These are phyloP conservation scores for Porphyrellus cyaneotinctus DNA, from an alignment of 768 basidiomycete species.

Conservation along the genomic window DNA sequence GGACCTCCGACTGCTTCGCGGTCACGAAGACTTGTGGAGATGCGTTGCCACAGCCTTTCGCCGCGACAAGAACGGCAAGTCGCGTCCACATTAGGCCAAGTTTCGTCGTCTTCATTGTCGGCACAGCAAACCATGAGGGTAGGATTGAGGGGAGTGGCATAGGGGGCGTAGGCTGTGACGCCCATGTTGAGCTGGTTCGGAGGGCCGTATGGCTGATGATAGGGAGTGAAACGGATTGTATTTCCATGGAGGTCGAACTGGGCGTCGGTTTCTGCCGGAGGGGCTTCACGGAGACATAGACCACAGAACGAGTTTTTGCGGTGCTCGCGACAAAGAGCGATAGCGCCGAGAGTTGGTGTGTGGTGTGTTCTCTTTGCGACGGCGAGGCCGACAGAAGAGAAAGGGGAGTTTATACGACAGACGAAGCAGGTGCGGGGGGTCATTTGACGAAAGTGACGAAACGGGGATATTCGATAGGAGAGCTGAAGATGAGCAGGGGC, in stretches of 20 bases:
- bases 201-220: conserved; percentile 30
- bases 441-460: conserved; percentile 62
- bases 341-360: conserved; percentile 41
- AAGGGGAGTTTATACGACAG: conserved; percentile 66
- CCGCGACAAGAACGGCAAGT: conserved; percentile 65
- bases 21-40: conserved; percentile 44
- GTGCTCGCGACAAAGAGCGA: conserved; percentile 62
- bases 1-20: conserved; percentile 55
- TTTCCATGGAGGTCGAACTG: conserved; percentile 34
- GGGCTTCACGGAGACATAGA: conserved; percentile 63
- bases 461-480: conserved; percentile 43
- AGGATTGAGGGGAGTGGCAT: conserved; percentile 23
- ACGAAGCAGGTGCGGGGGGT: conserved; percentile 52
- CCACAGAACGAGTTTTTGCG: conserved; percentile 61
- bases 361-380: conserved; percentile 43
- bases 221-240: conserved; percentile 28
- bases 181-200: conserved; percentile 17
- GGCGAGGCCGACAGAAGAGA: conserved; percentile 46
- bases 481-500: conserved; percentile 32
- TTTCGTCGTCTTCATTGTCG: conserved; percentile 71
- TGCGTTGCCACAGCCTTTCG: conserved; percentile 63
- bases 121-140: conserved; percentile 43
- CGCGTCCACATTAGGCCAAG: conserved; percentile 59
- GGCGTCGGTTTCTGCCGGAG: conserved; percentile 39
- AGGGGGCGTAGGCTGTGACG: conserved; percentile 25